Evolutionary conservation across 192 early-diverging fungal species (phyloP), one percentile per base, ranked within the genome.

Genomic region (Podochytrium sp.): DNA sequence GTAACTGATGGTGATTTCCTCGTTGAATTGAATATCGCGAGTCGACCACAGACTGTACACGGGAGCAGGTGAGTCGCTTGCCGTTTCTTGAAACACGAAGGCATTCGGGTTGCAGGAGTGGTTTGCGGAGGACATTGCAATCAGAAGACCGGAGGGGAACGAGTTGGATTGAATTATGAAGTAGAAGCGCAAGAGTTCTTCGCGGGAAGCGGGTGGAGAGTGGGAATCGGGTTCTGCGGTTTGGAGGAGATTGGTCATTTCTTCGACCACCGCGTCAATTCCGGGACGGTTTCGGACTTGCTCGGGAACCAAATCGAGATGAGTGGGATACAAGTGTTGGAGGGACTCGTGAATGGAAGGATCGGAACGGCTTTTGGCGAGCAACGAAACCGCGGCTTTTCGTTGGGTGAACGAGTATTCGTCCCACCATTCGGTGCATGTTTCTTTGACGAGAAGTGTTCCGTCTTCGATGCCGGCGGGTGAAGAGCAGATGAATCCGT

Each of bases 91-190:
- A 55, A 55, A 55, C 0, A 55, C 52, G 7, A 20, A 14, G 10
- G 42, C 14, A 47, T 74, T 74, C 23, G 73, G 73, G 32, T 66
- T 42, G 42, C 73, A 74, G 25, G 60, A 65, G 42, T 74, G 73
- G 49, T 74, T 74, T 60, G 59, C 59, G 40, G 42, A n/a, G 25
- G 61, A 66, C 29, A 74, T 16, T 20, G 49, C 29, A n/a, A 35
- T 25, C 10, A 74, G 29, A 30, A 74, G 32, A 20, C 62, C 73
- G 12, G 73, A 34, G 4, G 73, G 73, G 41, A 74, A 74, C 27
- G 73, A 63, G 53, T 74, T 74, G 73, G 62, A 74, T 23, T 74
- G 20, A 12, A 74, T 12, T 10, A 35, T 35, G 51, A 65, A 74
- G 35, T 52, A 52, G 34, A 74, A 35, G 27, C 70, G 70, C 25